Evolutionary conservation across 371 early-diverging fungal species (phyloP).

Genomic region (Antonospora locustae): DNA sequence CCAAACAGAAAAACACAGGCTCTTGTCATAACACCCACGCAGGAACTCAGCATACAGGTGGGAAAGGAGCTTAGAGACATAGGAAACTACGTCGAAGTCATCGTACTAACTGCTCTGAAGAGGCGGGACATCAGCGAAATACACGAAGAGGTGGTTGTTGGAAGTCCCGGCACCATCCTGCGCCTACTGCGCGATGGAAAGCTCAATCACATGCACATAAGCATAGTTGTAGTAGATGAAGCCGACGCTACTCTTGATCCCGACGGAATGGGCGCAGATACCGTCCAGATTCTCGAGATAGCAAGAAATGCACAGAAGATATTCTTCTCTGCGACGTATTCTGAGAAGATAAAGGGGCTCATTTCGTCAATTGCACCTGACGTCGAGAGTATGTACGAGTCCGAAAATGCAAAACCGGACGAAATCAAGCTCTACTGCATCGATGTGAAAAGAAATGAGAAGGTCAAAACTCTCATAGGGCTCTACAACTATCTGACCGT

Average conservation of each 20-base stretch:
- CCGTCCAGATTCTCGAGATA: constrained; percentile 28
- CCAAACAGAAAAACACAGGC: constrained; percentile 59
- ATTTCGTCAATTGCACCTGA: constrained; percentile 62
- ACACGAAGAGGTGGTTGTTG: constrained; percentile 68
- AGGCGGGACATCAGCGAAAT: constrained; percentile 58
- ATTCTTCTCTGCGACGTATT: constrained; percentile 89
- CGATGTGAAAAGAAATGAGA: constrained; percentile 63
- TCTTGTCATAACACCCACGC: constrained; percentile 78
- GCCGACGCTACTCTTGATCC: constrained; percentile 50
- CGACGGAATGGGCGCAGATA: constrained; percentile 46
- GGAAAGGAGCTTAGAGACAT: constrained; percentile 70
- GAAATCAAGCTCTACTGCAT: constrained; percentile 87
- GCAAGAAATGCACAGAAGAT: constrained; percentile 55
- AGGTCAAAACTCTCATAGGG: constrained; percentile 62
- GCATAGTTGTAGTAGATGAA: constrained; percentile 51
- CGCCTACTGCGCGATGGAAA: constrained; percentile 53
- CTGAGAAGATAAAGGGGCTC: constrained; percentile 63
- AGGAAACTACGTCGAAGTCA: constrained; percentile 67
- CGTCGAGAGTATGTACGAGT: constrained; percentile 69
- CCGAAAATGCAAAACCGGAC: constrained; percentile 75
- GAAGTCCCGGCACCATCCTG: constrained; percentile 78
- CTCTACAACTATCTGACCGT: constrained; percentile 76
- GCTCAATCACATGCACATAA: constrained; percentile 29
- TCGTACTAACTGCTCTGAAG: constrained; percentile 63
- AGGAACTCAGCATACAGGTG: constrained; percentile 88